Evolutionary conservation across 495 filamentous ascomycete genomes (phyloP).

Genomic region (Glarea lozoyensis): DNA sequence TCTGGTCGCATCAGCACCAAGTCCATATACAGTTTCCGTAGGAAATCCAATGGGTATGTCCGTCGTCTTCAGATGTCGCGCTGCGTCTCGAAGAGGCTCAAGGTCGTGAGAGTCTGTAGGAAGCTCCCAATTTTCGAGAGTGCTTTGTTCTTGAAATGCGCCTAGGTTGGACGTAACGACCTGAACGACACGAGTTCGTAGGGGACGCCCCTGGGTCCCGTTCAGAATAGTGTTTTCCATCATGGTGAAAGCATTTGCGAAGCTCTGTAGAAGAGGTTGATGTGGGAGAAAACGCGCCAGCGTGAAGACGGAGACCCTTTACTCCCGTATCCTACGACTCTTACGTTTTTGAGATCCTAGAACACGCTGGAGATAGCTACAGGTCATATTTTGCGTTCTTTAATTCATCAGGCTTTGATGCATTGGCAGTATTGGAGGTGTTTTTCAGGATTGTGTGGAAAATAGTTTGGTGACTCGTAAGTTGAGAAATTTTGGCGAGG

Average conservation of each 20-base stretch:
- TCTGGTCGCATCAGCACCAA: constrained; percentile 89
- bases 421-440: constrained; percentile 1
- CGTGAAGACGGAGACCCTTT: constrained; percentile 4
- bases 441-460: background rate
- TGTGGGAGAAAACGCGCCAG: too few species aligned
- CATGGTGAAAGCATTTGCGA: too few species aligned
- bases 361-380: constrained; percentile 1
- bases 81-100: constrained; percentile 14
- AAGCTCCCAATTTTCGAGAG: constrained; percentile 18
- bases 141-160: constrained; percentile 9
- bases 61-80: constrained; percentile 11
- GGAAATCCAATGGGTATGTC: constrained; percentile 78
- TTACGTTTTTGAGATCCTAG: constrained; percentile 16
- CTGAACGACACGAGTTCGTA: constrained; percentile 14
- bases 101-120: constrained; percentile 6
- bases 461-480: background rate
- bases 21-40: constrained; percentile 95
- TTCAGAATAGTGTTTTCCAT: too few species aligned
- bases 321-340: constrained; percentile 20
- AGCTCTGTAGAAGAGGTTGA: too few species aligned
- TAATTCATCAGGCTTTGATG: background rate
- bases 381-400: constrained; percentile 13
- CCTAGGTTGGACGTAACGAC: constrained; percentile 12
- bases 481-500: constrained; percentile 1
- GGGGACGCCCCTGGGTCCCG: too few species aligned